Base-by-base conservation (phyloP, 1,284 basidiomycete genomes). In the Limonomyces culmigenus region DNA sequence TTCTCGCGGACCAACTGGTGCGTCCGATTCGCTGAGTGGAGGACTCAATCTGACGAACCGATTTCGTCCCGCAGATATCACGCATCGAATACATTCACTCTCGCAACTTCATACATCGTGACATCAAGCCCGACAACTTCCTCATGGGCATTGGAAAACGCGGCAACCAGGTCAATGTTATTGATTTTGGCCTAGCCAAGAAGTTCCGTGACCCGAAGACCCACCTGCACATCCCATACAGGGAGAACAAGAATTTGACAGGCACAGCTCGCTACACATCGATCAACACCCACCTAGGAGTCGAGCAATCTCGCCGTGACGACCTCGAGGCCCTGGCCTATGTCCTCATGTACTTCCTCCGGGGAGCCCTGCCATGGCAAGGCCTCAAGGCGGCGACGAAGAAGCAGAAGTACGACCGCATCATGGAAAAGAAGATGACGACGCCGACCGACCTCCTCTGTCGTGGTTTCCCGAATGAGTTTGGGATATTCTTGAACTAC, bases 371-470 rank as follows among this genome's bases (percentile, higher is more conserved):
- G 32, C 92, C 92, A 15, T 96, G 92, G 92, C 92, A 96, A 58
- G 91, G 91, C 38, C 74, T 96, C 53, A 95, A 96, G 67, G 92
- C 91, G 42, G 91, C 91, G 25, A 95, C 91, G 40, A 96, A 95
- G 81, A 96, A 96, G 74, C 92, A 97, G 67, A 96, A 96, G 65
- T 95, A 96, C 61, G 92, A 96, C 58, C 77, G 89, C 40, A 97
- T 97, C 64, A 95, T 95, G 89, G 92, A 96, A 66, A 97, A 96
- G 76, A 92, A 96, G 73, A 96, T 96, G 91, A 95, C 91, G 20
- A 95, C 91, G 0, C 88, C 92, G 15, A 96, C 89, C 39, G 89
- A 95, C 54, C 68, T 91, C 39, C 74, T 97, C 18, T 95, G 91
- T 66, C 88, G 89, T 47, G 88, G 87, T 20, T 95, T 92, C 73